Percentiles rank a stretch among this genome's conserved stretches.
These are phyloP conservation scores for Hypomyces perniciosus DNA, from an alignment of 2,329 filamentous ascomycete species.

Conservation along the genomic window DNA sequence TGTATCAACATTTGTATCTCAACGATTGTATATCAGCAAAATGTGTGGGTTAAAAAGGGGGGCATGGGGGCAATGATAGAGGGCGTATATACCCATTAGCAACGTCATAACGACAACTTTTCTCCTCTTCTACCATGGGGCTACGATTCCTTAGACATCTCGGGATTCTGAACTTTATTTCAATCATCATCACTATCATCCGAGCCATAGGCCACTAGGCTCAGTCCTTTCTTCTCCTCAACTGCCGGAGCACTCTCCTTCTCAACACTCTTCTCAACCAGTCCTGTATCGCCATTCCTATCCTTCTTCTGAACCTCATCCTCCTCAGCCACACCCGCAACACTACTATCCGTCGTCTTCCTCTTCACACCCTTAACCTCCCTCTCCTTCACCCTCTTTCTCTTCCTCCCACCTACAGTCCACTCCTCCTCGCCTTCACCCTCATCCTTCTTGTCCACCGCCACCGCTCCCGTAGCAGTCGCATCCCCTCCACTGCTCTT, in stretches of 20 bases:
- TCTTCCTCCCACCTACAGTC: constrained; percentile 30
- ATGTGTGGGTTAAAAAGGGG: too few species aligned
- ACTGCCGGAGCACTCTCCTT: constrained; percentile 3
- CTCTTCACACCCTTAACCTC: constrained; percentile 30
- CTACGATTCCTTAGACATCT: not conserved
- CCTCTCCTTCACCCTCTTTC: constrained; percentile 31
- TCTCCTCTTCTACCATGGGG: not conserved
- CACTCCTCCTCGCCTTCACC: constrained; percentile 24
- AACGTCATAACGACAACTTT: constrained; percentile 5
- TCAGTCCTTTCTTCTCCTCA: constrained; percentile 24
- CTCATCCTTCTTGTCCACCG: constrained; percentile 20
- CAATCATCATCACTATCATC: constrained; percentile 41
- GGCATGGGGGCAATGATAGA: constrained; percentile 3
- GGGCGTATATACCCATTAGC: constrained; percentile 7
- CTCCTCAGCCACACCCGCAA: constrained; percentile 13
- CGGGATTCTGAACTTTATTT: not conserved
- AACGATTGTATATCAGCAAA: not conserved
- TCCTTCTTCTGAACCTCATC: constrained; percentile 11
- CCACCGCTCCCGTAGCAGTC: constrained; percentile 17
- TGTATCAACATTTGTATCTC: not conserved
- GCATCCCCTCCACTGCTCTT: constrained; percentile 20
- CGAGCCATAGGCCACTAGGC: constrained; percentile 52
- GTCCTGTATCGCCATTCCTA: constrained; percentile 10
- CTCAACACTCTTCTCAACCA: constrained; percentile 2
- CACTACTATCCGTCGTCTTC: constrained; percentile 17